Conservation (phyloP, 495 filamentous ascomycete species). For the Annulohypoxylon moriforme region DNA sequence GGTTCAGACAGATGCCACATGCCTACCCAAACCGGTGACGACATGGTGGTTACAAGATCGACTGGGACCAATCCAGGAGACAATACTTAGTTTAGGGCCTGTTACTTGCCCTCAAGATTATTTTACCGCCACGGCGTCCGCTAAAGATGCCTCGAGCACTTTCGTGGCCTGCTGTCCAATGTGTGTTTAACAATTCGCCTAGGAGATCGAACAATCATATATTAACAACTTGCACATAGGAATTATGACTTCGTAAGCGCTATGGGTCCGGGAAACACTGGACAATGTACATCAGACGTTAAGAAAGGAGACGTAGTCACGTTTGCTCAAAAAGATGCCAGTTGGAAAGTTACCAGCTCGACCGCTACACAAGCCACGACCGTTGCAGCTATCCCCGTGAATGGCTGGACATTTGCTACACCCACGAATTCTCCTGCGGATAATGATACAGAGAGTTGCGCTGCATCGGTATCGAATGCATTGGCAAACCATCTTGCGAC, state of each 20-base stretch:
- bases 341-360: slow-evolving; percentile 32
- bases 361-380: slow-evolving; percentile 19
- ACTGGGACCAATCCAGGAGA: slow-evolving; percentile 21
- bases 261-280: slow-evolving; percentile 21
- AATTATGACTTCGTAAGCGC: slow-evolving; percentile 36
- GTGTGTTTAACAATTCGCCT: slow-evolving; percentile 30
- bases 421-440: slow-evolving; percentile 22
- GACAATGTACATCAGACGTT: slow-evolving; percentile 43
- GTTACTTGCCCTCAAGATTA: slow-evolving; percentile 48
- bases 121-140: slow-evolving; percentile 42
- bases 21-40: slow-evolving; percentile 44
- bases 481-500: slow-evolving; percentile 28
- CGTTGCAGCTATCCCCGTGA: slow-evolving; percentile 41
- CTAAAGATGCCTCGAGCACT: slow-evolving; percentile 39
- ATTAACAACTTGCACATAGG: slow-evolving; percentile 28
- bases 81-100: slow-evolving; percentile 41
- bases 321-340: slow-evolving; percentile 22
- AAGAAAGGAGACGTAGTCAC: slow-evolving; percentile 33
- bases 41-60: slow-evolving; percentile 47
- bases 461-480: slow-evolving; percentile 29
- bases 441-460: slow-evolving; percentile 18
- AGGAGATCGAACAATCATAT: neutral
- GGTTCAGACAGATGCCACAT: slow-evolving; percentile 28
- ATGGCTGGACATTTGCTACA: slow-evolving; percentile 42
- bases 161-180: slow-evolving; percentile 48